Conservation (phyloP, 2,329 filamentous ascomycete genomes). For the Fusarium staphyleae region DNA sequence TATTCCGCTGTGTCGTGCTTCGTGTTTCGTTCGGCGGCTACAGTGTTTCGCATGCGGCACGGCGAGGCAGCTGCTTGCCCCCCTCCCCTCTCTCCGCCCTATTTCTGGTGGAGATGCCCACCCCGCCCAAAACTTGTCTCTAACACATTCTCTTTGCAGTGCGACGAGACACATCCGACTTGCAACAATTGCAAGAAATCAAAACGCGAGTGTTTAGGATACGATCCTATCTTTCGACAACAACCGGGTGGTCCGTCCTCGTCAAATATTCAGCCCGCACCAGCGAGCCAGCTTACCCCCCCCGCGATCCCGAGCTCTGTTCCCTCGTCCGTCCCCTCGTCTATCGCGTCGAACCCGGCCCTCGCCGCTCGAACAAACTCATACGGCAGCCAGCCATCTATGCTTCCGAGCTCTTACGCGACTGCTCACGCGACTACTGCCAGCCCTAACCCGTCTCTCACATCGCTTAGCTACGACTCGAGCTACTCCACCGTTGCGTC, state of each 20-base stretch:
- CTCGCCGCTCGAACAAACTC: conserved; percentile 47
- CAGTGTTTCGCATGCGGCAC: conserved; percentile 10
- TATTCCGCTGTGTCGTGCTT: conserved; percentile 13
- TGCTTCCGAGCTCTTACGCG: conserved; percentile 54
- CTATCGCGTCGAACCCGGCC: conserved; percentile 35
- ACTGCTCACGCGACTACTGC: conserved; percentile 44
- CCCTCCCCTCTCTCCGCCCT: conserved; percentile 15
- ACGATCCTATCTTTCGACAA: conserved; percentile 86
- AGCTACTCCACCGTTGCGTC: conserved; percentile 43
- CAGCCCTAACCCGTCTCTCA: conserved; percentile 44
- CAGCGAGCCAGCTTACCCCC: conserved; percentile 44
- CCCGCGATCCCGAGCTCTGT: conserved; percentile 44
- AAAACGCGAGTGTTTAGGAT: conserved; percentile 84
- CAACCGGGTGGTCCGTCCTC: conserved; percentile 76
- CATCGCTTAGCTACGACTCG: conserved; percentile 46
- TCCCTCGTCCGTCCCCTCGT: conserved; percentile 35
- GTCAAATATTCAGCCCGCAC: conserved; percentile 56
- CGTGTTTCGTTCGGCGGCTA: conserved; percentile 11
- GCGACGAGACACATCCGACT: conserved; percentile 91
- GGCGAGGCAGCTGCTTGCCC: conserved; percentile 20
- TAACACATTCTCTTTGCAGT: conserved; percentile 57
- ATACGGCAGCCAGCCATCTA: conserved; percentile 55
- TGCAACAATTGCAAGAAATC: conserved; percentile 92
- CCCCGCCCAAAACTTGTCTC: conserved; percentile 30
- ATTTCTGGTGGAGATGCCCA: conserved; percentile 31